These are phyloP conservation scores for Panicum virgatum DNA, from an alignment of 202 grass and related monocot species.

Conservation along the genomic window DNA sequence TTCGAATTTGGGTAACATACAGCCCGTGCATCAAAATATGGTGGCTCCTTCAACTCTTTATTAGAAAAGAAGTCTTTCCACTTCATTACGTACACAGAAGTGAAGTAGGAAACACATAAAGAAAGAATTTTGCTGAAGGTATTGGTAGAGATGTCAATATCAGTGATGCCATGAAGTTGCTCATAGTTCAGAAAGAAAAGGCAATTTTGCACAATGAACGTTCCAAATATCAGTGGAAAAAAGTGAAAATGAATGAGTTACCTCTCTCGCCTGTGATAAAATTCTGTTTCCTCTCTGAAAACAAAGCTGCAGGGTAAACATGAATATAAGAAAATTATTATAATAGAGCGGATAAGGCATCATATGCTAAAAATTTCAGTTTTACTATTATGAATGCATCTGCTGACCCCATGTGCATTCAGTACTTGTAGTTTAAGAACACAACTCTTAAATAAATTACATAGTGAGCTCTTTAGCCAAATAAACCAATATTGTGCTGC, in stretches of 20 bases:
- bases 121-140: constrained; percentile 83
- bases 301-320: constrained; percentile 72
- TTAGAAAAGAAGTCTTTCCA: constrained; percentile 90
- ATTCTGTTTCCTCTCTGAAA: constrained; percentile 70
- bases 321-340: constrained; percentile 20
- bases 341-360: not conserved
- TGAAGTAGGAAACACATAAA: constrained; percentile 94
- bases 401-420: not conserved
- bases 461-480: not conserved
- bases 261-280: constrained; percentile 80
- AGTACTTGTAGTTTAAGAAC: not conserved
- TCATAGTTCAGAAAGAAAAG: constrained; percentile 27
- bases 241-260: constrained; percentile 24
- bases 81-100: constrained; percentile 76
- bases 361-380: not conserved
- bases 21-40: constrained; percentile 85
- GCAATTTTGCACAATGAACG: not conserved
- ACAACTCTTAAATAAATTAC: not conserved
- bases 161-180: not conserved
- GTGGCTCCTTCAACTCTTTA: constrained; percentile 66
- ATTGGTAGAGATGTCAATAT: constrained; percentile 39
- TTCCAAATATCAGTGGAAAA: constrained; percentile 35
- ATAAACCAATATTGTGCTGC: not conserved
- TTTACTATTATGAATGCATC: not conserved
- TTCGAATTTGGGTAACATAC: constrained; percentile 89